Base-by-base conservation (phyloP, 768 basidiomycete species). In the Rhodosporidiobolus odoratus region DNA sequence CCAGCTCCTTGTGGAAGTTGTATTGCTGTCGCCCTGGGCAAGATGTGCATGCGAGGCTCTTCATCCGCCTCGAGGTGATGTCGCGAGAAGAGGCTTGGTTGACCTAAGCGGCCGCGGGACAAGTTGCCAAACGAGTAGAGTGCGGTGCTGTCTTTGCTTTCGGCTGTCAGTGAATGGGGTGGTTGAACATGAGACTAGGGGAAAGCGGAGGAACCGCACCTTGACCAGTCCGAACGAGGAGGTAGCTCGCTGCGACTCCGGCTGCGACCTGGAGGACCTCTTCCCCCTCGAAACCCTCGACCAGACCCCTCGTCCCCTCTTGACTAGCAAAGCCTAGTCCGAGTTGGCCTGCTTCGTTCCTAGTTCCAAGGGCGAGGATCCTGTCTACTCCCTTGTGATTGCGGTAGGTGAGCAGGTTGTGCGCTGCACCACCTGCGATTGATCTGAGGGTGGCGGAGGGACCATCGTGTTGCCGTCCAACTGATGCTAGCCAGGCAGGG, bases 261-360 rank as follows among this genome's bases (percentile, higher is more conserved):
- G 68, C 66, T 4, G 4, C 2, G 9, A 58, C 58, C 2, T 43
- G 23, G 25, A 66, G 27, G 4, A 74, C 35, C 16, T 27, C 56
- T 19, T 70, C 73, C 8, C 73, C 73, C 7, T 64, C 65, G n/a
- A 74, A 74, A 4, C 68, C 73, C 50, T 74, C 73, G 37, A 74
- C 73, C 23, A 74, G 59, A 2, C 65, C 68, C 1, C 73, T 27
- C 23, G 73, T 74, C 1, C 62, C 62, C 47, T 74, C 73, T 58
- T 74, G 73, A 13, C 41, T 48, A 4, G 65, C 61, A 23, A 70
- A 74, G 16, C 68, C 73, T 4, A 70, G 34, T 5, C 68, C 73
- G 25, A 74, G 59, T 40, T 74, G 68, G 0, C 62, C 73, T 1
- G 27, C 27, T 62, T 70, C 73, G 61, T 74, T 74, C 40, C 52